These are phyloP conservation scores for Cryptosporidium andersoni DNA, from an alignment of 169 alveolate species.

Conservation along the genomic window DNA sequence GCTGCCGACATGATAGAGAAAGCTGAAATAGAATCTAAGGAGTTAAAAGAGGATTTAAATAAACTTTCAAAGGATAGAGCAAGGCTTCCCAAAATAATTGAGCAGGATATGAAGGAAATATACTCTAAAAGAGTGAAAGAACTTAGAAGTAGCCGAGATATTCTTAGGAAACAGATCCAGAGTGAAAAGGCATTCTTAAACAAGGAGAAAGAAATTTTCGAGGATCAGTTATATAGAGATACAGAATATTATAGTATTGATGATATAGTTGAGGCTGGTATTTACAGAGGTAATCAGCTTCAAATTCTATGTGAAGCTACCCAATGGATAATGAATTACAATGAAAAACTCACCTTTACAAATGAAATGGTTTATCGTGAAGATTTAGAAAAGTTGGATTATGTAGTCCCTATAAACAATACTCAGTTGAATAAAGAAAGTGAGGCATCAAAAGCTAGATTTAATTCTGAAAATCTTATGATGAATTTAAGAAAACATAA, in stretches of 20 bases:
- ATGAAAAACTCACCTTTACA: constrained; percentile 41
- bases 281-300: constrained; percentile 41
- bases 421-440: neutral
- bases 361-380: constrained; percentile 27
- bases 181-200: constrained; percentile 21
- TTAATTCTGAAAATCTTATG: constrained; percentile 3
- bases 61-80: constrained; percentile 6
- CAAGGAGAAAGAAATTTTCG: constrained; percentile 31
- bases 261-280: constrained; percentile 30
- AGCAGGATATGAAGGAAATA: constrained; percentile 35
- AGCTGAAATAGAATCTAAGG: constrained; percentile 29
- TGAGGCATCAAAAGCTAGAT: neutral
- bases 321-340: constrained; percentile 22
- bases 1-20: constrained; percentile 50
- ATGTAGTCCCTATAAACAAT: constrained; percentile 2
- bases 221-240: constrained; percentile 47
- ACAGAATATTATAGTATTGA: constrained; percentile 25
- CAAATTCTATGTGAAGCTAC: constrained; percentile 28
- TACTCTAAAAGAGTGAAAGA: constrained; percentile 36
- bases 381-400: constrained; percentile 54
- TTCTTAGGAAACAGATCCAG: constrained; percentile 3
- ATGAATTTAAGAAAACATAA: constrained; percentile 47
- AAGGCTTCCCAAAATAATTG: constrained; percentile 11
- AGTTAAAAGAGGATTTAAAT: constrained; percentile 11
- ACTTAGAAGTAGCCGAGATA: constrained; percentile 8